Evolutionary conservation across 352 stramenopile species (phyloP).

Genomic region (Thraustochytrium sp.): DNA sequence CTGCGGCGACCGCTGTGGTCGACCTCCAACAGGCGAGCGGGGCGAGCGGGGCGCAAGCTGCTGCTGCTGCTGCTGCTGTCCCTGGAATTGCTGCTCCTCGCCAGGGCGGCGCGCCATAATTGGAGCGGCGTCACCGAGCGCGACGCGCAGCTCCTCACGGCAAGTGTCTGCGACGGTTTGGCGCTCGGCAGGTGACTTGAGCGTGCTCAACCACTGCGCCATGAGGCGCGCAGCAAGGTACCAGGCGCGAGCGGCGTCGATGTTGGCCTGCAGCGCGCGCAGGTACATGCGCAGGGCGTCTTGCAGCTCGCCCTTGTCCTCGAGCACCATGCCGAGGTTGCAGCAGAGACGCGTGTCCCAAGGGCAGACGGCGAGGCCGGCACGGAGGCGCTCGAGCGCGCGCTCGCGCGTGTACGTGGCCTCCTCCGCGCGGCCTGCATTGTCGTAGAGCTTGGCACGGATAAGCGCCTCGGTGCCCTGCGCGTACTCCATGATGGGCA

Average conservation of each 20-base stretch:
- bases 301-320: neutral
- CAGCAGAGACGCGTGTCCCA: neutral
- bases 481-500: conserved; percentile 40
- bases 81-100: too few species aligned
- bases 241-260: neutral
- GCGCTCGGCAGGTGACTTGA: neutral
- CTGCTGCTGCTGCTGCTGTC: too few species aligned
- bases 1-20: too few species aligned
- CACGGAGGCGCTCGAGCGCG: neutral
- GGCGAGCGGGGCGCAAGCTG: too few species aligned
- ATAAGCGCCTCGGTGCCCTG: conserved; percentile 17
- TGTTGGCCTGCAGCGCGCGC: neutral
- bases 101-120: too few species aligned
- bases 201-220: neutral
- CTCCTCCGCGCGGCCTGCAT: neutral
- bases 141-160: neutral
- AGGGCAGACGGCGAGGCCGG: neutral
- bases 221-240: neutral
- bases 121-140: neutral
- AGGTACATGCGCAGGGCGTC: neutral
- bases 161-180: neutral
- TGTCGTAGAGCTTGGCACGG: conserved; percentile 3
- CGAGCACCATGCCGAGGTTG: conserved; percentile 23
- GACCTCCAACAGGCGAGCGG: too few species aligned
- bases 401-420: neutral